Base-by-base conservation (phyloP, 108 stramenopile genomes). In the Schizochytrium sp. region DNA sequence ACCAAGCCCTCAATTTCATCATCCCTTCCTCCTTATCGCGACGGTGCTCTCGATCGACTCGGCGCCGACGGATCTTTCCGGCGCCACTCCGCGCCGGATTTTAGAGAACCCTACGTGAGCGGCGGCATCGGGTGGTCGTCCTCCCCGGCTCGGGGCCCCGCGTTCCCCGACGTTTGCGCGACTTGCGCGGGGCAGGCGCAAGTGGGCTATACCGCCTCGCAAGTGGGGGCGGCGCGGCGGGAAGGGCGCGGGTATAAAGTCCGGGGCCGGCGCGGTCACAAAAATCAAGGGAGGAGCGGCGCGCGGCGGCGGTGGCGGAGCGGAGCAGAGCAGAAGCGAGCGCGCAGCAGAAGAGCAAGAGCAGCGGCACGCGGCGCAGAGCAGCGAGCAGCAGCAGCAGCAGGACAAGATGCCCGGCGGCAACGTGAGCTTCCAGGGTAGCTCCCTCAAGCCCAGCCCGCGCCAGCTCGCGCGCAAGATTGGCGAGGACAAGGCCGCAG, bases 21-120 rank as follows among this genome's bases (percentile, higher is more conserved):
- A n/a, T n/a, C n/a, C n/a, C n/a, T 1, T 34, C 1, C n/a, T 93
- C 92, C 88, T 93, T 93, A 92, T 92, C 29, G 29, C 29, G 29
- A 34, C 29, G 29, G 29, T 1, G 29, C 29, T 34, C 29, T 34
- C 91, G 92, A 92, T 93, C 44, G 91, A 91, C 92, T 93, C 92
- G 57, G 92, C 92, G 91, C 92, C 92, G 28, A 1, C 29, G 29
- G 29, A 1, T 34, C 29, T 57, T 57, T 57, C 55, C 55, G 55
- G 55, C 55, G 55, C 55, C 55, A 2, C 55, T 57, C 55, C 14
- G 55, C 55, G 55, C 55, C 55, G 55, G 8, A 57, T 14, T 14
- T 2, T 2, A 0, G 12, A 0, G 2, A 57, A 57, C 55, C 55
- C 55, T 57, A 14, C 55, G 55, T 57, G 8, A 0, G 55, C 14